phyloP scores from a whole-genome alignment of 225 moss, liverwort and hornwort genomes.

The Pseudoscleropodium purum region DNA sequence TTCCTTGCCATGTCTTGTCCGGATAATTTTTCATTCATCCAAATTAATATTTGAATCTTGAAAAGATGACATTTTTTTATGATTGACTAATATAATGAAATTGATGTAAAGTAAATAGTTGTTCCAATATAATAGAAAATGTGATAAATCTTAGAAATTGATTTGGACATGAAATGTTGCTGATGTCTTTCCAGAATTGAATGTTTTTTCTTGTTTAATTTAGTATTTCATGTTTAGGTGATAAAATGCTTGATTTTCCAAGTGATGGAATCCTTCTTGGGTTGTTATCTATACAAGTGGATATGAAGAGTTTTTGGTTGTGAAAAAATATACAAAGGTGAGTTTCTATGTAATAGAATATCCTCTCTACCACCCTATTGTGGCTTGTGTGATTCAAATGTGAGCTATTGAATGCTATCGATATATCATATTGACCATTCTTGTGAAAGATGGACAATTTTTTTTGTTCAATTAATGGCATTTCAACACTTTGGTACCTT shows the following conservation, averaged over 20 bases:
- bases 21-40: neutral
- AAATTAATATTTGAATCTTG: neutral
- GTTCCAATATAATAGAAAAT: neutral
- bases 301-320: no score
- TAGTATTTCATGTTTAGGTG: neutral
- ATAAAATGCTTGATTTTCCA: neutral
- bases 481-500: neutral
- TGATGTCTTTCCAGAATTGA: neutral
- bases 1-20: neutral
- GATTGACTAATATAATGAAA: neutral
- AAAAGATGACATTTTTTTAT: accelerated
- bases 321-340: no score
- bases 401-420: neutral
- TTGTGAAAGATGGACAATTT: neutral
- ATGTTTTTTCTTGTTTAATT: neutral
- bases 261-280: slow-evolving; percentile 14
- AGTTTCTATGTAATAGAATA: neutral
- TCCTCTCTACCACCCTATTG: neutral
- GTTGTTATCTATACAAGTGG: slow-evolving; percentile 38
- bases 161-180: neutral
- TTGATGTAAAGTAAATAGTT: neutral
- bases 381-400: neutral
- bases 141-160: neutral
- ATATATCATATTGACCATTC: neutral
- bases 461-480: neutral